A percentile compares a stretch with the other conserved stretches of the same genome.
Conservation (phyloP, 108 stramenopile genomes). For the Seminavis robusta region DNA sequence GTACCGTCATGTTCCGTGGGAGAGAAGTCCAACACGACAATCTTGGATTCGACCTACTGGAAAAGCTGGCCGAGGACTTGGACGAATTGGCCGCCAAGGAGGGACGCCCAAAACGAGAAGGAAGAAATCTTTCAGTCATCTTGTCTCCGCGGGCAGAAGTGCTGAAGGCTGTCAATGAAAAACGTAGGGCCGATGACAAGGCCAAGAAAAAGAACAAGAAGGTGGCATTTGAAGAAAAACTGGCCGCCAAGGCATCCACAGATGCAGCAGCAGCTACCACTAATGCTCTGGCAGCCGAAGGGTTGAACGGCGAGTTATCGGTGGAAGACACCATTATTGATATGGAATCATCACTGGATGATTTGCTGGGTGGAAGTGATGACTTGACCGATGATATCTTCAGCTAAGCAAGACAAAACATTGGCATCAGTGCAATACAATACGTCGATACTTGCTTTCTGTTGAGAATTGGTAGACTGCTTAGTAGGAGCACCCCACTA, state of each 20-base stretch:
- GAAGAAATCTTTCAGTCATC: constrained; percentile 63
- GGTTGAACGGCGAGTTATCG: constrained; percentile 36
- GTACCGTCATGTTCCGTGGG: constrained; percentile 78
- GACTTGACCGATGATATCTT: constrained; percentile 78
- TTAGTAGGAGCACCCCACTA: too few relatives aligned
- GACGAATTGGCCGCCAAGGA: constrained; percentile 54
- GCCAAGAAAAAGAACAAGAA: constrained; percentile 69
- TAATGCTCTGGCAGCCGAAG: constrained; percentile 24
- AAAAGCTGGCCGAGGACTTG: constrained; percentile 63
- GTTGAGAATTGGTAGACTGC: too few relatives aligned
- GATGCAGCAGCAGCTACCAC: constrained; percentile 9
- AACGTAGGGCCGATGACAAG: constrained; percentile 62
- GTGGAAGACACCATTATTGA: constrained; percentile 60
- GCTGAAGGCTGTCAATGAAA: constrained; percentile 70
- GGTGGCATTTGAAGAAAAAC: constrained; percentile 15
- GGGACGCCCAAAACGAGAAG: constrained; percentile 71
- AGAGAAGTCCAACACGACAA: constrained; percentile 80
- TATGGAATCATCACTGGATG: constrained; percentile 69
- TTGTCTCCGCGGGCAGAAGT: constrained; percentile 74
- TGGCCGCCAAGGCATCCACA: constrained; percentile 26
- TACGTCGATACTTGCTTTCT: too few relatives aligned
- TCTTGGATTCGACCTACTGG: constrained; percentile 68
- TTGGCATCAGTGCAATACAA: too few relatives aligned
- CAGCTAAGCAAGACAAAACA: too few relatives aligned
- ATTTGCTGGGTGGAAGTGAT: constrained; percentile 59